Evolutionary conservation across 1,139 yeast genomes (phyloP), one percentile per base, ranked within the genome.

Genomic region (Nakaseomyces bracarensis): DNA sequence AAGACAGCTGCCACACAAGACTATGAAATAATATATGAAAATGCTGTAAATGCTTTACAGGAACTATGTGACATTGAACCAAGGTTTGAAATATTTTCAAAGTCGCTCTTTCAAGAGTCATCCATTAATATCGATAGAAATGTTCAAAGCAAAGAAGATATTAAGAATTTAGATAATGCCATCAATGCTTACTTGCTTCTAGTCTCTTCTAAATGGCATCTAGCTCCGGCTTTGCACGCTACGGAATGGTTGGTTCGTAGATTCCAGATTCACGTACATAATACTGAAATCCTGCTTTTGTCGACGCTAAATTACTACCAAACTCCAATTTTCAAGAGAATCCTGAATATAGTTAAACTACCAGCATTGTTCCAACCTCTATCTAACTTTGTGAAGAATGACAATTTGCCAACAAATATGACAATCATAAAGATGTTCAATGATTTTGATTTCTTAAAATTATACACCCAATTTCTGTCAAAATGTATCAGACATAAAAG

Each of bases 181-280:
- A 75, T 91, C 42, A 75, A 76, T 46, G 80, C 81, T 14, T 91
- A 85, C 57, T 67, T 91, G 48, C 71, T 80, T 41, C 69, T 89
- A 50, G 69, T 79, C n/a, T 82, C 95, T 2, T 61, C 70, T 15
- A 65, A 63, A 51, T 78, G 91, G 71, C 74, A 76, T 48, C 67
- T 87, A 42, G 73, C 79, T 23, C 85, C 95, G 13, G 75, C 96
- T 2, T 61, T 86, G 40, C 81, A 80, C 55, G 93, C 96, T 9
- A 70, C 86, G 10, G 99, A 91, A 67, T 91, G 98, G 98, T 75
- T 91, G 30, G 81, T 91, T 20, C 81, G 98, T 66, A 74, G 97
- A 54, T 93, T 89, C 61, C 86, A 84, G 60, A 77, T 85, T 51
- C 91, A 91, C 58, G 71, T 84, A 38, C 82, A 82, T 56, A 86